A percentile compares a stretch with the other conserved stretches of the same genome.
Evolutionary conservation across 148 eudicot species (phyloP).

Genomic region (Rhododendron vialii): DNA sequence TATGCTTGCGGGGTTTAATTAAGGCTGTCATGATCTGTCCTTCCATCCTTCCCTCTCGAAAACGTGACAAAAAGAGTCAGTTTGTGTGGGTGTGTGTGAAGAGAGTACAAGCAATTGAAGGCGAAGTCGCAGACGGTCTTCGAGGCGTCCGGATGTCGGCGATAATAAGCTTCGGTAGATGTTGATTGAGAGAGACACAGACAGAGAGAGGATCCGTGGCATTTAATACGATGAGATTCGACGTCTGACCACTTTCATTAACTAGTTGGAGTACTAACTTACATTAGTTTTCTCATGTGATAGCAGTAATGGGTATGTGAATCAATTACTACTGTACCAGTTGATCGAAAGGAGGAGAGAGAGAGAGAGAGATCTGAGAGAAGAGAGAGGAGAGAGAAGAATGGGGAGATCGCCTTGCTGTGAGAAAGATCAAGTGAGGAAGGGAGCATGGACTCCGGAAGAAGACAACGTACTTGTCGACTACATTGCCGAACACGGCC

Average conservation of each 20-base stretch:
- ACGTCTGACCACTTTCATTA: neutral
- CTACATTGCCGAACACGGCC: conserved; percentile 22
- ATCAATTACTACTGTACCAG: neutral
- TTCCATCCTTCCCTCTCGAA: neutral
- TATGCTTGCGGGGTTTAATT: no score
- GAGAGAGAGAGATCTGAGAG: no score
- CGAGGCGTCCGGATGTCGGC: neutral
- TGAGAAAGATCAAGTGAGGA: conserved; percentile 19
- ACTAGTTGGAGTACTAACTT: neutral
- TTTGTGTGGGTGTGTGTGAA: neutral
- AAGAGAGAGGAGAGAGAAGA: neutral
- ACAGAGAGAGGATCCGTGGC: neutral
- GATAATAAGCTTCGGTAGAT: neutral
- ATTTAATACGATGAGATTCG: neutral
- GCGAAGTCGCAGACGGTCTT: neutral
- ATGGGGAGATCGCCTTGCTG: conserved; percentile 27
- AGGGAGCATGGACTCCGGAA: conserved; percentile 28
- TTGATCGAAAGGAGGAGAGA: neutral
- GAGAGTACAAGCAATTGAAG: neutral
- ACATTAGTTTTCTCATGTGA: neutral
- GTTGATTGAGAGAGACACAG: neutral
- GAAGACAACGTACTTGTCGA: conserved; percentile 23
- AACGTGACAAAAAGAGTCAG: neutral
- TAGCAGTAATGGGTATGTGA: neutral
- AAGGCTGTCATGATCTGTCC: neutral